Evolutionary conservation across 768 basidiomycete species (phyloP).

Genomic region (Boletus huronensis): DNA sequence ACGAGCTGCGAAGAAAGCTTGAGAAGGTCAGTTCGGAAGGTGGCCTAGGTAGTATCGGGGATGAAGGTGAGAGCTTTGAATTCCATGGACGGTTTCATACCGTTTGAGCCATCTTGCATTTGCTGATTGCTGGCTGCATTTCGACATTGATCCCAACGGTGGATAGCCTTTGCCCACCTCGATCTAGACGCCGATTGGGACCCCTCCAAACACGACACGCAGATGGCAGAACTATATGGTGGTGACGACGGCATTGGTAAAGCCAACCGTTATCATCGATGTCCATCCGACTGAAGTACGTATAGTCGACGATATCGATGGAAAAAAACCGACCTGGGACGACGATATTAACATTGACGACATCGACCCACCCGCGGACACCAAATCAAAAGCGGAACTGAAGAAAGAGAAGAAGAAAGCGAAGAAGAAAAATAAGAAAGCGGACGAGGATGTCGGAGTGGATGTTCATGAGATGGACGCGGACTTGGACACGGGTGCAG

Average conservation of each 20-base stretch:
- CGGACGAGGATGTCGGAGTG: slow-evolving; percentile 45
- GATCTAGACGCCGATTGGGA: slow-evolving; percentile 96
- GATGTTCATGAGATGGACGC: slow-evolving; percentile 51
- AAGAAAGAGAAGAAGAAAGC: slow-evolving; percentile 49
- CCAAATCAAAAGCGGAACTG: slow-evolving; percentile 24
- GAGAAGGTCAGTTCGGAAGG: slow-evolving; percentile 70
- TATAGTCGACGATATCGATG: slow-evolving; percentile 33
- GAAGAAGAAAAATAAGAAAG: slow-evolving; percentile 37
- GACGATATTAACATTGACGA: slow-evolving; percentile 85
- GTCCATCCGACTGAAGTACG: not conserved
- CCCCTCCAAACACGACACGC: slow-evolving; percentile 74
- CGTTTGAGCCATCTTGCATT: not conserved
- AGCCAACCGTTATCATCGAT: not conserved
- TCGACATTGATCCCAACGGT: not conserved
- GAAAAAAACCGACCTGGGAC: slow-evolving; percentile 84
- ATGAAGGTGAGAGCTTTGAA: slow-evolving; percentile 23
- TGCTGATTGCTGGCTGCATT: not conserved
- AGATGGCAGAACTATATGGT: slow-evolving; percentile 75
- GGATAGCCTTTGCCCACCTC: slow-evolving; percentile 57
- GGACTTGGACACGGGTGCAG: slow-evolving; percentile 50
- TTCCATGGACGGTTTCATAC: not conserved
- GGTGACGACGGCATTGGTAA: slow-evolving; percentile 41
- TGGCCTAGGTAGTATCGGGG: slow-evolving; percentile 41
- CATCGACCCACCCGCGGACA: slow-evolving; percentile 41
- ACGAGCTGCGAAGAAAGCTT: slow-evolving; percentile 73